Evolutionary conservation across 108 stramenopile genomes (phyloP), one percentile per base, ranked within the genome.

Genomic region (Fistulifera pelliculosa): DNA sequence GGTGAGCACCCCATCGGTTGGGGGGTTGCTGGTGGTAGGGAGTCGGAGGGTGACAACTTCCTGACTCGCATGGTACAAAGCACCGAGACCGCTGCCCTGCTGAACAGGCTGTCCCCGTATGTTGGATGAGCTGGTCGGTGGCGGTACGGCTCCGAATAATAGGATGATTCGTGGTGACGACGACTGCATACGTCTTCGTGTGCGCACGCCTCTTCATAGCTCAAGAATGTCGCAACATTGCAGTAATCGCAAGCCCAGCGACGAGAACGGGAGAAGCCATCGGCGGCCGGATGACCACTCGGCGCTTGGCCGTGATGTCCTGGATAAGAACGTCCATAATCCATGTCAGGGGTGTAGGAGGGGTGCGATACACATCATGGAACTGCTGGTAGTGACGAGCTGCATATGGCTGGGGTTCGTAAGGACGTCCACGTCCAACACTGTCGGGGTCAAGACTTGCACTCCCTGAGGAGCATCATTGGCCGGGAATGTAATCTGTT

Each of bases 211-310:
- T 83, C 83, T 58, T 91, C 83, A 59, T 80, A 87, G 49, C 72
- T 83, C 31, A 66, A 43, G 58, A 91, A 91, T 16, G 81, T 83
- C 2, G 80, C 75, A 57, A 77, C 62, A 27, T 78, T 69, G 73
- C 85, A 91, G 51, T 80, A 91, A 49, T 87, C 85, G 44, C 85
- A 87, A 10, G 85, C 77, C 90, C 85, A 91, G 19, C 73, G 69
- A 13, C 49, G 56, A 19, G 52, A 23, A 15, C 64, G 58, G 39
- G 49, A 12, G 17, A 31, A 27, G 2, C 19, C 58, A 16, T 23
- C 24, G 6, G n/a, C 38, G 6, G 38, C 24, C 3, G 22, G n/a
- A 27, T 27, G 50, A n/a, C 50, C 50, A 23, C 15, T 39, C 10
- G 27, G 38, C 7, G 2, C 16, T 54, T 38, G 38, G 42, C 6